These are phyloP conservation scores for Glomus cerebriforme DNA, from an alignment of 192 early-diverging fungal species.

Conservation along the genomic window DNA sequence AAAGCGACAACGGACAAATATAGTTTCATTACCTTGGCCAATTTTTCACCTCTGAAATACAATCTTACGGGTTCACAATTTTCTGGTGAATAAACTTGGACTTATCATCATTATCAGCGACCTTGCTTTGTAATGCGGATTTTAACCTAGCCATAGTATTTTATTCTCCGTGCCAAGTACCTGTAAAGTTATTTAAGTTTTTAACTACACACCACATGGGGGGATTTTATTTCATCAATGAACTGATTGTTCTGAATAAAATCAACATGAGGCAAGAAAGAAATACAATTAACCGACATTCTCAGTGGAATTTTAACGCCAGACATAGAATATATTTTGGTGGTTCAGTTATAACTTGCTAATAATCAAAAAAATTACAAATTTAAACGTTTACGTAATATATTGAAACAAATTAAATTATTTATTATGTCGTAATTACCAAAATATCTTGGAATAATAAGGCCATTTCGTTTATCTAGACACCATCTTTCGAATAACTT, in stretches of 20 bases:
- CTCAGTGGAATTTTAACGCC: slow-evolving; percentile 79
- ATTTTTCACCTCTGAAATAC: slow-evolving; percentile 93
- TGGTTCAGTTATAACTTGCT: slow-evolving; percentile 78
- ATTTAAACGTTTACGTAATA: too few relatives aligned
- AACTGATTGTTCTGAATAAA: slow-evolving; percentile 94
- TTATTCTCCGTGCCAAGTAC: slow-evolving; percentile 91
- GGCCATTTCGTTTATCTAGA: slow-evolving; percentile 85
- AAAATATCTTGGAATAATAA: slow-evolving; percentile 96
- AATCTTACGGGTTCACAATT: slow-evolving; percentile 89
- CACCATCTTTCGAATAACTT: slow-evolving; percentile 97
- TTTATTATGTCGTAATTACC: slow-evolving; percentile 47
- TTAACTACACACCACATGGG: slow-evolving; percentile 69
- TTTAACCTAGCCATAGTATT: slow-evolving; percentile 92
- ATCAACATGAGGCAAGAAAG: slow-evolving; percentile 98
- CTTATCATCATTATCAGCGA: slow-evolving; percentile 74
- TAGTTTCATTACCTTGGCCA: slow-evolving; percentile 89
- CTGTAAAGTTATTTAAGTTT: slow-evolving; percentile 33
- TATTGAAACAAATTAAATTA: slow-evolving; percentile 1
- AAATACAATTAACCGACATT: slow-evolving; percentile 91
- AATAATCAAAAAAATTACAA: not conserved
- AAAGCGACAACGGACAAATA: too few relatives aligned
- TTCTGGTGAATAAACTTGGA: slow-evolving; percentile 85
- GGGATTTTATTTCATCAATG: slow-evolving; percentile 91
- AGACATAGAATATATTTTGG: slow-evolving; percentile 75
- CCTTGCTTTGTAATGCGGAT: slow-evolving; percentile 82